Percentiles rank a stretch among this genome's conserved stretches.
These are phyloP conservation scores for Rhytidiadelphus loreus DNA, from an alignment of 225 moss, liverwort and hornwort genomes.

Conservation along the genomic window DNA sequence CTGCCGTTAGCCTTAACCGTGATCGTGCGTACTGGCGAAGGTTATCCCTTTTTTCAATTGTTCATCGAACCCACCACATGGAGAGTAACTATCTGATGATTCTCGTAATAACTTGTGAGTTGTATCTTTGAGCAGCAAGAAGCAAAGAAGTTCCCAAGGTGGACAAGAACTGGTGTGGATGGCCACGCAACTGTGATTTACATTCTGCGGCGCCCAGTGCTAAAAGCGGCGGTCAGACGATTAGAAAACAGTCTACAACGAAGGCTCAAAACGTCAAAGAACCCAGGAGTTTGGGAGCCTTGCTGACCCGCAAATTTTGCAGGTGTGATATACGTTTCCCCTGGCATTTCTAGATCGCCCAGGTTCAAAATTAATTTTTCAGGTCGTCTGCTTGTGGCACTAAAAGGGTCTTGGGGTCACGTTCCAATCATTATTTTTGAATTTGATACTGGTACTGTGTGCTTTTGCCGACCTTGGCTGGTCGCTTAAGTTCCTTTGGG, in stretches of 20 bases:
- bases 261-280: constrained; percentile 24
- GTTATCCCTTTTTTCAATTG: neutral
- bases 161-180: constrained; percentile 29
- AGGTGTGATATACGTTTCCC: constrained; percentile 3
- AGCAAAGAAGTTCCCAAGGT: constrained; percentile 33
- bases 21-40: neutral
- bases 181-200: constrained; percentile 27
- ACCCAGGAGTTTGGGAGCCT: constrained; percentile 26
- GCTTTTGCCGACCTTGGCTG: neutral
- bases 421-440: neutral
- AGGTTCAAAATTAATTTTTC: neutral
- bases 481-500: neutral
- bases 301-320: constrained; percentile 27
- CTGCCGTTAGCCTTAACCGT: neutral
- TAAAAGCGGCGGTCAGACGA: constrained; percentile 7
- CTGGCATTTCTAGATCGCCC: neutral
- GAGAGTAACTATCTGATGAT: neutral
- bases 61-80: neutral
- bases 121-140: constrained; percentile 17
- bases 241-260: constrained; percentile 3
- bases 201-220: neutral
- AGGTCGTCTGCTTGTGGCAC: neutral
- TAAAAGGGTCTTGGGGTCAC: neutral
- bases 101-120: neutral
- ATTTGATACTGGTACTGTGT: neutral